Evolutionary conservation across 352 stramenopile species (phyloP), one percentile per base, ranked within the genome.

Genomic region (Ophiocytium majus): DNA sequence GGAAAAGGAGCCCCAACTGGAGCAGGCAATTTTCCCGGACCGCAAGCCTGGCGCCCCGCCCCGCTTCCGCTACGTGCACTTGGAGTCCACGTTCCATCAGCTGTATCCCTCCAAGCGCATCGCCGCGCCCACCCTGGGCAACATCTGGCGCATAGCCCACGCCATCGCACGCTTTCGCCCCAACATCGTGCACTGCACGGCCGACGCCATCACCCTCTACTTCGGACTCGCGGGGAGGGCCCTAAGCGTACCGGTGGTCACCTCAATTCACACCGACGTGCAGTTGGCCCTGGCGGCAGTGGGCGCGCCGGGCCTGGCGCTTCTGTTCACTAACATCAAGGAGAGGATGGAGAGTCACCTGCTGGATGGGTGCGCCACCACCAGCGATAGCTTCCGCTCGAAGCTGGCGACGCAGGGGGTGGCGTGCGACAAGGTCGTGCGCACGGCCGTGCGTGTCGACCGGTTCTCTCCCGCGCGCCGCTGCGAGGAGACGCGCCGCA

Each of bases 231-330:
- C 75, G 14, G 79, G 66, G 31, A 83, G 84, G 81, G 28, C 78
- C 10, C 66, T 89, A n/a, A 36, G 63, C 9, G 85, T 90, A 33
- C 87, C 87, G 0, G 66, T 90, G 23, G 86, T 90, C 1, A 85
- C 63, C 34, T 90, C 87, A 1, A 87, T 90, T 81, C 87, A 90
- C 82, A 90, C 87, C 64, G 87, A 90, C 43, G 37, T 90, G 49
- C 75, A 86, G 35, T 14, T 78, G 35, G 66, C 5, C 28, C n/a
- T 86, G 9, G 81, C 34, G 9, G 63, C 82, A n/a, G 63, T 74
- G 31, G 36, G 49, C 9, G 84, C 50, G 23, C 81, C 50, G 57
- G 17, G 34, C 31, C 75, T 88, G 23, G 81, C 80, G 76, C 50
- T 79, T 31, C 28, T 0, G 0, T 33, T 79, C 43, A 81, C 83